Conservation (phyloP, 129 eudicot species). For the Centrapalus pauciflorus region DNA sequence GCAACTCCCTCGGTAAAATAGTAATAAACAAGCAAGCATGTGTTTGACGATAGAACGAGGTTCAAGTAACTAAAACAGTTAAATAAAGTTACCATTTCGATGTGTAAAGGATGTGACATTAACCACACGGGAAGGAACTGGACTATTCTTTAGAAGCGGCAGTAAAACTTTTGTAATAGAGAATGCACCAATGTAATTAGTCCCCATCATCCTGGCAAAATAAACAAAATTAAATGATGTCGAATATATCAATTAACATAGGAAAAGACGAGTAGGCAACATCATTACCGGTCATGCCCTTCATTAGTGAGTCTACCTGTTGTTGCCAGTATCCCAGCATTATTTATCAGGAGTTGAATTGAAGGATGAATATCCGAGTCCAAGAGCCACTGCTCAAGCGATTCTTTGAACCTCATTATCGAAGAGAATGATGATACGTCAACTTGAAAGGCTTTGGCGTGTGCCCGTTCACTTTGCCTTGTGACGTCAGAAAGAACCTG, state of each 20-base stretch:
- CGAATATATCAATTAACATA: conserved; percentile 3
- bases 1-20: not conserved
- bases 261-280: too few species aligned
- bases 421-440: conserved; percentile 70
- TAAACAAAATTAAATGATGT: not conserved
- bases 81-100: conserved; percentile 55
- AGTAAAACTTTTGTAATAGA: conserved; percentile 63
- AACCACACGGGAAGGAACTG: conserved; percentile 72
- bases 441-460: conserved; percentile 63
- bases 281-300: conserved; percentile 71
- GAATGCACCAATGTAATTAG: conserved; percentile 87
- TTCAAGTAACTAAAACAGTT: not conserved
- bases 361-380: conserved; percentile 76
- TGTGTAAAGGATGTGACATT: conserved; percentile 92
- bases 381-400: conserved; percentile 67
- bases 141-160: conserved; percentile 72
- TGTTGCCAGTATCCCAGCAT: conserved; percentile 92
- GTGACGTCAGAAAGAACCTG: conserved; percentile 58
- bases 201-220: conserved; percentile 73
- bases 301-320: conserved; percentile 52
- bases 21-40: not conserved
- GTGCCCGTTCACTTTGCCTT: conserved; percentile 41
- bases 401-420: conserved; percentile 52
- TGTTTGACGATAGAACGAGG: not conserved
- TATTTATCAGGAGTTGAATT: conserved; percentile 78